These are phyloP conservation scores for Artemisia argyi DNA, from an alignment of 129 eudicot species.

Conservation along the genomic window DNA sequence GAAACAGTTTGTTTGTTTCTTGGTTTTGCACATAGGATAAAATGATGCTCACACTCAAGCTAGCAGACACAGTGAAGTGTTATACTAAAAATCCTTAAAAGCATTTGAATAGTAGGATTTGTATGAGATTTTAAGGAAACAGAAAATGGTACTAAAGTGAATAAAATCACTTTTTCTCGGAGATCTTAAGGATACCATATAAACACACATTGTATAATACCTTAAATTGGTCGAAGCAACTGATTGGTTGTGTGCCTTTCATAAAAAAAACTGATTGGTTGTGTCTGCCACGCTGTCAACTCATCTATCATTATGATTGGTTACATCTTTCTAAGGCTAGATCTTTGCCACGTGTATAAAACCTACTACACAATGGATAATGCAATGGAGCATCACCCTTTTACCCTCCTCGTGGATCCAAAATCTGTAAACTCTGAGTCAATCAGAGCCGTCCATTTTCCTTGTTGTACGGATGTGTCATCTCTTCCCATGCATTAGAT, in stretches of 20 bases:
- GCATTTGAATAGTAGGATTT: constrained; percentile 24
- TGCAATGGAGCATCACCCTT: constrained; percentile 24
- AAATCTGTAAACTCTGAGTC: constrained; percentile 39
- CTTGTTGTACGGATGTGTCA: constrained; percentile 31
- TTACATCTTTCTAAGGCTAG: constrained; percentile 27
- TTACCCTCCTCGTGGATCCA: constrained; percentile 41
- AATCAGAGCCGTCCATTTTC: constrained; percentile 62
- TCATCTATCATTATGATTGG: constrained; percentile 60
- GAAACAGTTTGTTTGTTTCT: neutral
- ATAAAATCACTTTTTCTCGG: constrained; percentile 37
- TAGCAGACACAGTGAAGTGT: constrained; percentile 2
- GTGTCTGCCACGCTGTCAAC: constrained; percentile 60
- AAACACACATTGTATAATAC: constrained; percentile 30
- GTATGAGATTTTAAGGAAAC: constrained; percentile 28
- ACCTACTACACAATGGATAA: constrained; percentile 40
- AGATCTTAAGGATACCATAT: constrained; percentile 41
- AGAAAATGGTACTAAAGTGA: constrained; percentile 33
- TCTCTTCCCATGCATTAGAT: constrained; percentile 30
- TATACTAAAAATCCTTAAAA: constrained; percentile 8
- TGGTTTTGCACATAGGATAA: constrained; percentile 20
- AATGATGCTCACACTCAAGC: constrained; percentile 2
- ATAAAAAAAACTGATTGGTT: too few species aligned
- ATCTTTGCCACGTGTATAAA: constrained; percentile 28
- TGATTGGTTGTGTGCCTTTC: too few species aligned
- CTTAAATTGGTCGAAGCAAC: constrained; percentile 69